These are phyloP conservation scores for Penicillium steckii DNA, from an alignment of 495 filamentous ascomycete species.

Conservation along the genomic window DNA sequence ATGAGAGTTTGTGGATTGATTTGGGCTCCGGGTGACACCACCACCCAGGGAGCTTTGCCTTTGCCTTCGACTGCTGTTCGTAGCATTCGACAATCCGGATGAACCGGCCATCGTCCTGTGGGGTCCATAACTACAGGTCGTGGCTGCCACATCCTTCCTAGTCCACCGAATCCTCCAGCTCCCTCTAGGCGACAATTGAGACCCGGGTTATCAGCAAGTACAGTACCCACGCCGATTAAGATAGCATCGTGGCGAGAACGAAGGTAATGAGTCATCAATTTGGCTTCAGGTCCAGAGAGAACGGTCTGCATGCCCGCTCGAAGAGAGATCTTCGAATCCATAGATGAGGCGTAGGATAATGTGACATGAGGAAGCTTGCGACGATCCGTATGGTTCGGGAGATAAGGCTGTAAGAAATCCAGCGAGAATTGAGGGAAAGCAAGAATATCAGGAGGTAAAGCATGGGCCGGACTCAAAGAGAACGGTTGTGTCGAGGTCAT, in stretches of 20 bases:
- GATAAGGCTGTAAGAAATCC: conserved; percentile 49
- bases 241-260: conserved; percentile 82
- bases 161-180: conserved; percentile 50
- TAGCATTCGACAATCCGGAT: conserved; percentile 59
- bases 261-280: conserved; percentile 89
- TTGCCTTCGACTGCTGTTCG: conserved; percentile 60
- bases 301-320: conserved; percentile 71
- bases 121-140: conserved; percentile 80
- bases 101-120: conserved; percentile 62
- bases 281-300: conserved; percentile 77
- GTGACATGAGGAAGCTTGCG: conserved; percentile 57
- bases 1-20: conserved; percentile 44
- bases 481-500: conserved; percentile 10
- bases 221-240: conserved; percentile 79
- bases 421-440: conserved; percentile 42
- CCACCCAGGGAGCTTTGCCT: conserved; percentile 70
- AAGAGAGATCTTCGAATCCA: conserved; percentile 77
- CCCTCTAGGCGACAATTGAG: conserved; percentile 73
- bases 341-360: conserved; percentile 84
- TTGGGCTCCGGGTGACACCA: conserved; percentile 54
- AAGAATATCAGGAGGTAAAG: conserved; percentile 41
- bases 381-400: conserved; percentile 33
- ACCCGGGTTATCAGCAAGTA: conserved; percentile 78
- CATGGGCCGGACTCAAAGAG: conserved; percentile 16
- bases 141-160: conserved; percentile 63